Base-by-base conservation (phyloP, 495 filamentous ascomycete species). In the Clohesyomyces aquaticus region DNA sequence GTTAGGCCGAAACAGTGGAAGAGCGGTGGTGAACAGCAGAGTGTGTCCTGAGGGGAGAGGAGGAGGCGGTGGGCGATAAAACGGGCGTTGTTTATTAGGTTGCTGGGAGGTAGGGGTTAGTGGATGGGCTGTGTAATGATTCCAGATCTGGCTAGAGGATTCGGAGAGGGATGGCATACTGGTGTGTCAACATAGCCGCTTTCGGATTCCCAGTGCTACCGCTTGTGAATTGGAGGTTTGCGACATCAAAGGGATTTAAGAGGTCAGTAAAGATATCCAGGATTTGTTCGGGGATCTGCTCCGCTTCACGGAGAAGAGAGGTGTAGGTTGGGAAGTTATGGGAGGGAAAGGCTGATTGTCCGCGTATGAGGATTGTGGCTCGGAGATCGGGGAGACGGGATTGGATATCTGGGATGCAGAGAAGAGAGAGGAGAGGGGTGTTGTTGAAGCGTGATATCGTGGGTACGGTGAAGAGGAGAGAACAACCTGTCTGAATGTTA, bases 1-100 rank as follows among this genome's bases (percentile, higher is more conserved):
- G 88, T 86, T 25, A 90, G 81, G 14, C 87, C 87, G 70, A 90
- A 90, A 77, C 87, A 89, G 75, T 89, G 87, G 75, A 89, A 90
- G 0, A 89, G 77, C 0, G 87, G 87, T 1, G 86, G 86, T 1
- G 87, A 86, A 69, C 87, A 89, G 76, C 86, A 88, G 50, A 90
- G 78, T 29, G 82, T 77, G 71, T 89, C 87, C 55, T 78, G 76
- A 0, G 84, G 80, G 3, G 81, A 83, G 1, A 90, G 77, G 10
- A 78, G 75, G 85, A 90, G 87, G 64, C 87, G 83, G 65, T 88
- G 81, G 47, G 85, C 87, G 56, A 90, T 87, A 70, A 88, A 87
- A 35, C 81, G 81, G 16, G 85, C 81, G 70, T 90, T 90, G 72
- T 90, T 89, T 22, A 89, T 79, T 28, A 89, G 77, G 75, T 87